These are phyloP conservation scores for Byssothecium circinans DNA, from an alignment of 2,329 filamentous ascomycete genomes.

Conservation along the genomic window DNA sequence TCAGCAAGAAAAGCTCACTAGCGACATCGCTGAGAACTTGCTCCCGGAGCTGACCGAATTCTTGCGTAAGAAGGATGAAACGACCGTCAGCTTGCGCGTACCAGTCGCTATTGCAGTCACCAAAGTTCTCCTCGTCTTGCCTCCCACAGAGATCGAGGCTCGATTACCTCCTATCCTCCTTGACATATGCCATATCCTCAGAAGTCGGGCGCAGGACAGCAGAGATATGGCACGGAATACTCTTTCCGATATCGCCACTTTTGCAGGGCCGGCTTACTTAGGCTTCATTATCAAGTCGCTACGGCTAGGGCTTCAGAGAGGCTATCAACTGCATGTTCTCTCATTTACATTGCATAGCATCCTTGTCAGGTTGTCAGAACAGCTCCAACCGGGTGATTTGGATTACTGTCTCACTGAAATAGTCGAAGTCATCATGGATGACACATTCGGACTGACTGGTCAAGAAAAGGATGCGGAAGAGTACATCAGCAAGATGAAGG, in stretches of 20 bases:
- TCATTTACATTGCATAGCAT: constrained; percentile 95
- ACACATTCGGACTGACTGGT: constrained; percentile 89
- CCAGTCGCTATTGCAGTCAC: constrained; percentile 87
- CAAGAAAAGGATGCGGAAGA: constrained; percentile 97
- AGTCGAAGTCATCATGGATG: constrained; percentile 89
- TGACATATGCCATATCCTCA: constrained; percentile 89
- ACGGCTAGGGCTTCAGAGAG: constrained; percentile 75
- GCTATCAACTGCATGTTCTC: constrained; percentile 91
- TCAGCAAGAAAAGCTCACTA: constrained; percentile 64
- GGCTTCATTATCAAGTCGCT: constrained; percentile 94
- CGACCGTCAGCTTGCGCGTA: constrained; percentile 88
- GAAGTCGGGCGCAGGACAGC: constrained; percentile 84
- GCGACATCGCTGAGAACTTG: constrained; percentile 73
- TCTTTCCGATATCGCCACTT: constrained; percentile 75
- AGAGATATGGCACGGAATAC: constrained; percentile 90
- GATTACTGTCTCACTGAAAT: constrained; percentile 84
- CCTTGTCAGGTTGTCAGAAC: constrained; percentile 71
- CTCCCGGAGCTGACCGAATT: constrained; percentile 80
- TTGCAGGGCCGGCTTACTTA: constrained; percentile 81
- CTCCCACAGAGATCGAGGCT: constrained; percentile 69
- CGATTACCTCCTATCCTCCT: constrained; percentile 82
- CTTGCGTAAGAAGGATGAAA: constrained; percentile 91
- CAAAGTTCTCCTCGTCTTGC: constrained; percentile 81
- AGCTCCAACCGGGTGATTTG: constrained; percentile 77
- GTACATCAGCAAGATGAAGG: constrained; percentile 93